phyloP scores from a whole-genome alignment of 1,284 basidiomycete genomes.

The Clitocybe nebularis region DNA sequence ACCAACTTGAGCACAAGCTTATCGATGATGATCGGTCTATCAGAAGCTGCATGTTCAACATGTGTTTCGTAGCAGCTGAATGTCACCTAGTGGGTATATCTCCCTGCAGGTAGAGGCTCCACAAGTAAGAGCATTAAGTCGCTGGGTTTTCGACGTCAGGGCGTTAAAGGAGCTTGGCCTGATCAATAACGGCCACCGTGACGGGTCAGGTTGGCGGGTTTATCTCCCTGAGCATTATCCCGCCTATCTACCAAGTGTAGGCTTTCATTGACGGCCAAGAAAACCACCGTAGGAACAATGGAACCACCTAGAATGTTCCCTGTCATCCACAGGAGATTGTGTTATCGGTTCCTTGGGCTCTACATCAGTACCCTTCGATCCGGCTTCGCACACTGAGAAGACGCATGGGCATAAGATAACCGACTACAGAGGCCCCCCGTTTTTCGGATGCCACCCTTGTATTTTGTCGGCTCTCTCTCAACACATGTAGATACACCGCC shows the following conservation, averaged over 20 bases:
- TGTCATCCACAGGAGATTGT: background rate
- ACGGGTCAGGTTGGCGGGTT: background rate
- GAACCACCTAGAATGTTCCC: no score
- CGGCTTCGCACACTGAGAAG: background rate
- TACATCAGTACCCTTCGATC: no score
- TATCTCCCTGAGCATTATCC: no score
- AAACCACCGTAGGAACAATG: background rate
- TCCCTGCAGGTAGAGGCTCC: background rate
- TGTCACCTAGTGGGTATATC: constrained; percentile 6
- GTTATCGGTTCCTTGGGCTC: background rate
- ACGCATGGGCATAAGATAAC: constrained; percentile 1
- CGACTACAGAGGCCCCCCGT: constrained; percentile 6
- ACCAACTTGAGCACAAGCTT: constrained; percentile 6
- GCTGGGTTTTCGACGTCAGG: no score
- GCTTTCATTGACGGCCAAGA: no score
- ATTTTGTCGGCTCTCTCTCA: constrained; percentile 1
- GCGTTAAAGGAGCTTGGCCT: no score
- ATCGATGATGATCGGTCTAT: constrained; percentile 18
- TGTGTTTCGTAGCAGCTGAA: constrained; percentile 15
- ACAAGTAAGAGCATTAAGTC: no score
- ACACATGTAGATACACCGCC: constrained; percentile 1
- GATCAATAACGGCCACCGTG: no score
- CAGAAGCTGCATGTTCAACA: constrained; percentile 18
- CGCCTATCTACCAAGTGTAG: background rate
- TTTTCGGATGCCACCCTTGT: constrained; percentile 10